Evolutionary conservation across 768 basidiomycete genomes (phyloP).

Genomic region (Stropharia rugosoannulata): DNA sequence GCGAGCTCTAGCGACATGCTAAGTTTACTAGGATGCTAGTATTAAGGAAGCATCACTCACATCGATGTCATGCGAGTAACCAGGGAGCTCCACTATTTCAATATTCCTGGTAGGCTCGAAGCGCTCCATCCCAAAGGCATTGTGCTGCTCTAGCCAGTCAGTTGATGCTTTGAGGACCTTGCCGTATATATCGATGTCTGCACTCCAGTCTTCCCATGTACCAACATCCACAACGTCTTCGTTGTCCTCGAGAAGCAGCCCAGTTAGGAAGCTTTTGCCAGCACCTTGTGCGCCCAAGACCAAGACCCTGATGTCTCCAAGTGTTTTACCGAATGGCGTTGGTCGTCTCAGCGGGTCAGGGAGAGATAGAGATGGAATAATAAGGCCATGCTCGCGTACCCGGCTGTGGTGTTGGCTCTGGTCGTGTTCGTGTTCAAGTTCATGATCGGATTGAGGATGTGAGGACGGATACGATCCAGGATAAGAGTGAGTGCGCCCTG

Average conservation of each 20-base stretch:
- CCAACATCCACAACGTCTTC: constrained; percentile 67
- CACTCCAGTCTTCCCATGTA: constrained; percentile 48
- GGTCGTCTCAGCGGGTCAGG: constrained; percentile 62
- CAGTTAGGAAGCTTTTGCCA: constrained; percentile 45
- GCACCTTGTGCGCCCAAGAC: constrained; percentile 46
- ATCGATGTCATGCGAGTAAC: constrained; percentile 41
- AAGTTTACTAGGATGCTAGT: constrained; percentile 1
- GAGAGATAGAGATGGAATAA: constrained; percentile 68
- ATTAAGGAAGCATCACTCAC: constrained; percentile 35
- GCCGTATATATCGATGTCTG: constrained; percentile 26
- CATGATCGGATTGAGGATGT: constrained; percentile 31
- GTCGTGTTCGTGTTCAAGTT: constrained; percentile 17
- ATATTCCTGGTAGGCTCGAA: constrained; percentile 66
- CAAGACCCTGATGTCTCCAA: constrained; percentile 60
- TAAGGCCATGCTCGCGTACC: constrained; percentile 44
- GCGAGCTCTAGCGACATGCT: constrained; percentile 27
- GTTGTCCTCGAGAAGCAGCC: constrained; percentile 58
- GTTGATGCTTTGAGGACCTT: constrained; percentile 59
- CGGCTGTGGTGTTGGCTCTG: constrained; percentile 9
- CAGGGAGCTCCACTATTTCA: constrained; percentile 53
- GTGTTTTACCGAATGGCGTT: constrained; percentile 65
- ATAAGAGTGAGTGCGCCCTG: constrained; percentile 42
- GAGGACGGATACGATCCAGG: constrained; percentile 35
- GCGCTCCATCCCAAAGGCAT: constrained; percentile 63
- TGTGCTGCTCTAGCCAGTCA: constrained; percentile 68